Percentiles rank a stretch among this genome's conserved stretches.
Evolutionary conservation across 2,329 filamentous ascomycete species (phyloP).

Genomic region (Alternaria incomplexa): DNA sequence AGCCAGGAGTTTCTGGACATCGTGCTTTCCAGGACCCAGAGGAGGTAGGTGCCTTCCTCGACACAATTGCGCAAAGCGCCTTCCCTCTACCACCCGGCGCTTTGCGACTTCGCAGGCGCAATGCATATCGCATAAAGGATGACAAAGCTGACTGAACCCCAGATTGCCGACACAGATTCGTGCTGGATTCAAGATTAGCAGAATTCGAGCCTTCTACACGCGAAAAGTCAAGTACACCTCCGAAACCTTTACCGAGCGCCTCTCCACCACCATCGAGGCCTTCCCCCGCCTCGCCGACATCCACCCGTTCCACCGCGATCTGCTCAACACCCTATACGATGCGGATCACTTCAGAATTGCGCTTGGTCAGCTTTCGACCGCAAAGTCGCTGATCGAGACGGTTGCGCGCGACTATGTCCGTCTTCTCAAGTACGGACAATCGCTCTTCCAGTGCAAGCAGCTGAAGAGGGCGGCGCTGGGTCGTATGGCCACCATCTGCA

Average conservation of each 20-base stretch:
- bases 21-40: constrained; percentile 74
- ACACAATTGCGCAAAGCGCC: constrained; percentile 2
- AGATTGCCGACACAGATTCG: constrained; percentile 94
- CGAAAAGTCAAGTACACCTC: constrained; percentile 93
- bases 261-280: constrained; percentile 86
- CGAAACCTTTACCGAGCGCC: constrained; percentile 95
- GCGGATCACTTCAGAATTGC: constrained; percentile 79
- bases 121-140: neutral
- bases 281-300: constrained; percentile 90
- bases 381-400: constrained; percentile 95
- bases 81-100: constrained; percentile 19
- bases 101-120: constrained; percentile 69
- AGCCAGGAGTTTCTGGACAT: constrained; percentile 98
- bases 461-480: constrained; percentile 94
- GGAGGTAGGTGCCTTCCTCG: constrained; percentile 15
- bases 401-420: constrained; percentile 96
- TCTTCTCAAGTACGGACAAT: constrained; percentile 90
- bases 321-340: constrained; percentile 92
- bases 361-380: constrained; percentile 92
- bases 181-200: constrained; percentile 91
- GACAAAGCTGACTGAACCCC: neutral
- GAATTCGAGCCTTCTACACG: constrained; percentile 96
- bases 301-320: constrained; percentile 87
- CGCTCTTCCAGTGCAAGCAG: constrained; percentile 97
- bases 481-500: constrained; percentile 97